phyloP scores from a whole-genome alignment of 2,329 filamentous ascomycete species.

The Ophiostoma angusticollis region DNA sequence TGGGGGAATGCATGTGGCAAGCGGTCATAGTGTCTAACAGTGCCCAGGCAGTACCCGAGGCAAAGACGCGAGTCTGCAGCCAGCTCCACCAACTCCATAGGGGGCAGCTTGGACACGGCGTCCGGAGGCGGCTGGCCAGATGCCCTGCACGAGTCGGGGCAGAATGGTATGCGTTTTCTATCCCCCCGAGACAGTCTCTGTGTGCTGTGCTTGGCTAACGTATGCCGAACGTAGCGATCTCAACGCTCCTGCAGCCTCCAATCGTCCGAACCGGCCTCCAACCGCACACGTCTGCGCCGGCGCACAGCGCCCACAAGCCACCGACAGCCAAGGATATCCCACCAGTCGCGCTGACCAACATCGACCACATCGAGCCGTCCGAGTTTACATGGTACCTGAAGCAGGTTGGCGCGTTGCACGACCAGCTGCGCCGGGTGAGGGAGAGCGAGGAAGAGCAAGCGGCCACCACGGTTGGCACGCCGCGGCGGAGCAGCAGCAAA shows the following conservation, averaged over 20 bases:
- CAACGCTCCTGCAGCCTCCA: slow-evolving; percentile 79
- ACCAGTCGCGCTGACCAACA: slow-evolving; percentile 80
- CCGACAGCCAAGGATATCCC: slow-evolving; percentile 85
- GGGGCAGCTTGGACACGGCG: slow-evolving; percentile 67
- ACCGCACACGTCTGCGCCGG: slow-evolving; percentile 59
- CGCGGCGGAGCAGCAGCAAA: slow-evolving; percentile 25
- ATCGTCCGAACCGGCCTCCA: slow-evolving; percentile 80
- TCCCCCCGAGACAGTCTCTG: background rate
- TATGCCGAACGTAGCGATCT: slow-evolving; percentile 67
- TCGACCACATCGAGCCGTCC: slow-evolving; percentile 64
- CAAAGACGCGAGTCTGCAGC: slow-evolving; percentile 68
- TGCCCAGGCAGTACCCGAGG: slow-evolving; percentile 15
- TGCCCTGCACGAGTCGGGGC: slow-evolving; percentile 56
- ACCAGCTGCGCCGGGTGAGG: slow-evolving; percentile 75
- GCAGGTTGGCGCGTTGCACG: slow-evolving; percentile 77
- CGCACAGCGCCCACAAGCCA: slow-evolving; percentile 61
- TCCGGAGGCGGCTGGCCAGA: slow-evolving; percentile 40
- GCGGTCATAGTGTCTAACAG: background rate
- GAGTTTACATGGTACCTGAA: slow-evolving; percentile 76
- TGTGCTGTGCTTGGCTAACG: background rate
- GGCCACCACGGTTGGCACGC: slow-evolving; percentile 22
- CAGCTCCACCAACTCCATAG: slow-evolving; percentile 79
- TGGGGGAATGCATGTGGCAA: background rate
- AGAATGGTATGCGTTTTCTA: slow-evolving; percentile 53
- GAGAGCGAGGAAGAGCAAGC: slow-evolving; percentile 55